Percentiles rank a stretch among this genome's conserved stretches.
phyloP scores from a whole-genome alignment of 2,329 filamentous ascomycete genomes.

The Fusarium metavorans region DNA sequence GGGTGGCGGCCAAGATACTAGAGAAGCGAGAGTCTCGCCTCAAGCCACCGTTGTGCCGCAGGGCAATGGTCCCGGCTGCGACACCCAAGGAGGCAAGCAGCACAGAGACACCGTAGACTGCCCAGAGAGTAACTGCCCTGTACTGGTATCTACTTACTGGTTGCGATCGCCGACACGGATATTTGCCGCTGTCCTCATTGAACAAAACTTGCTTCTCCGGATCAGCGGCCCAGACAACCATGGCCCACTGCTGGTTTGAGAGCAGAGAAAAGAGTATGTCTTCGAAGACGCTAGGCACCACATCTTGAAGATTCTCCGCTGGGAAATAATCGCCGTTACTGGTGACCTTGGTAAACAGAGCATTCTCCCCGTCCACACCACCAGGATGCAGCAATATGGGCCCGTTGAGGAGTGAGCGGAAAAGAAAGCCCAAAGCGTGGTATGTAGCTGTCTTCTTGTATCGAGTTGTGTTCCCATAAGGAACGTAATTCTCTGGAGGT shows the following conservation, averaged over 20 bases:
- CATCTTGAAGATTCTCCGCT: not conserved
- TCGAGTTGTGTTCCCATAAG: accelerated
- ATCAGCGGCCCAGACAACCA: not conserved
- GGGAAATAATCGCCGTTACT: not conserved
- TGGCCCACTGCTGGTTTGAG: not conserved
- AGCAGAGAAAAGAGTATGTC: not conserved
- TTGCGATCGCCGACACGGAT: not conserved
- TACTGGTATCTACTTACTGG: not conserved
- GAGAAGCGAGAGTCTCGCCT: constrained; percentile 1
- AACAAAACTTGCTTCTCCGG: not conserved
- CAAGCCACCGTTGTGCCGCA: not conserved
- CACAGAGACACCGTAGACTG: not conserved
- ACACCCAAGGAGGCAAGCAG: not conserved
- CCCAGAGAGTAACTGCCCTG: not conserved
- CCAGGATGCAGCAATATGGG: too few species aligned
- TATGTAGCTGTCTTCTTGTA: constrained; percentile 1
- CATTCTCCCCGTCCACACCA: too few species aligned
- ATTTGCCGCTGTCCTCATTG: not conserved
- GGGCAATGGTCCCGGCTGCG: not conserved
- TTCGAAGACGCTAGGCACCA: not conserved
- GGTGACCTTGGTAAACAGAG: not conserved
- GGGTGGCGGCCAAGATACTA: not conserved
- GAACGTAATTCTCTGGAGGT: not conserved
- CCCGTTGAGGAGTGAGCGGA: not conserved
- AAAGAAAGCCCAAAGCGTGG: not conserved